Base-by-base conservation (phyloP, 352 stramenopile species). In the Globisporangium splendens region DNA sequence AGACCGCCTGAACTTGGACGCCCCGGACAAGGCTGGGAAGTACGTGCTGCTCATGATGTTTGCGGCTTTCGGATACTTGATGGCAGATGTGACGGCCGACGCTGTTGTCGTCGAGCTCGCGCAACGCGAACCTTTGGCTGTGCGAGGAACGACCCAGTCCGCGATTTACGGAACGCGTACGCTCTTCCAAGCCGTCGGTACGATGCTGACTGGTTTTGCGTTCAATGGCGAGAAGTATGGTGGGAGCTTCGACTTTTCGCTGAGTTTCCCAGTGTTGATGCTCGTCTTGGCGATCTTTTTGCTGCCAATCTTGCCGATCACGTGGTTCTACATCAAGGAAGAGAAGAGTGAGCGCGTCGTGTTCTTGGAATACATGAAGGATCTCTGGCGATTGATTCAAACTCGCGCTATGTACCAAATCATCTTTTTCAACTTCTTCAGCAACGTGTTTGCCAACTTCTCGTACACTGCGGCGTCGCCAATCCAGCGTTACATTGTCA, bases 351-450 rank as follows among this genome's bases (percentile, higher is more conserved):
- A 55, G 41, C 20, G 55, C 14, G 39, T 49, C 5, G 18, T 49
- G 35, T 69, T 73, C 50, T 41, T 22, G 3, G 39, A 44, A 39
- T 76, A 76, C 61, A 60, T 77, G 24, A 17, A 3, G 17, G 59
- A 66, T 15, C 44, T 81, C 3, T 81, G 46, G 78, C 54, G 21
- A 0, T 48, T 69, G 38, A 48, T 69, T 11, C 56, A 73, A 60
- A 66, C 60, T 10, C 67, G 70, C 22, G 73, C 66, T 2, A 59
- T 83, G 46, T 86, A 77, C 60, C 75, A 86, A 42, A 41, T 83
- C n/a, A 65, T 75, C 38, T 63, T 68, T 33, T 80, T 74, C 59
- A 35, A 60, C 7, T 83, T 81, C 44, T 75, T 83, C 60, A 60
- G 46, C 44, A 62, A 59, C 35, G 53, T 79, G 15, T 77, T 86